A percentile compares a stretch with the other conserved stretches of the same genome.
phyloP scores from a whole-genome alignment of 441 rosid genomes.

The Erodium trifolium region DNA sequence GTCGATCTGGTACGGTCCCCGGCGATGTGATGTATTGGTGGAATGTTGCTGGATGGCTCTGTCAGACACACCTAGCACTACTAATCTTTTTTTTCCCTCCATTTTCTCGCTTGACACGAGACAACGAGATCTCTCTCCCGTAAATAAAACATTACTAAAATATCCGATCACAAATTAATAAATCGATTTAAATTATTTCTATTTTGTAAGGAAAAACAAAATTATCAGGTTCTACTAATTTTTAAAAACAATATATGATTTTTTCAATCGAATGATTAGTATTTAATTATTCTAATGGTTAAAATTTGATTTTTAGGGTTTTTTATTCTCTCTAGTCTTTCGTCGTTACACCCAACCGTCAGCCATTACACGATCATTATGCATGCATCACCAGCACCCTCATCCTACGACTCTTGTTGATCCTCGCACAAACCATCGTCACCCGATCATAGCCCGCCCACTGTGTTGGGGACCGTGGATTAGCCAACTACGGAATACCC shows the following conservation, averaged over 20 bases:
- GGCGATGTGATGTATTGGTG: neutral
- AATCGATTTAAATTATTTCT: neutral
- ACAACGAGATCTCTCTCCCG: neutral
- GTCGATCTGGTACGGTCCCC: neutral
- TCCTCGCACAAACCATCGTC: too few species aligned
- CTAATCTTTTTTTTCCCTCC: slow-evolving; percentile 19
- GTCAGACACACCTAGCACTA: slow-evolving; percentile 26
- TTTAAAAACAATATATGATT: neutral
- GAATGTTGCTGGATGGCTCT: slow-evolving; percentile 15
- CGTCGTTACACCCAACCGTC: too few species aligned
- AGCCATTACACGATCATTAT: too few species aligned
- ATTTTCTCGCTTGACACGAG: slow-evolving; percentile 11
- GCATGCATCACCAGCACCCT: too few species aligned
- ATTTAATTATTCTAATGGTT: too few species aligned
- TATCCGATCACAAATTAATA: neutral
- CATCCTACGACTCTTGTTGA: too few species aligned
- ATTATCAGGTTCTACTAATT: neutral
- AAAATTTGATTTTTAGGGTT: too few species aligned
- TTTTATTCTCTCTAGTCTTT: too few species aligned
- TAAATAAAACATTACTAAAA: neutral
- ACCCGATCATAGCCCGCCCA: too few species aligned
- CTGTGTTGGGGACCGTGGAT: too few species aligned
- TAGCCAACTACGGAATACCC: too few species aligned
- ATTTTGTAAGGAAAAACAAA: neutral
- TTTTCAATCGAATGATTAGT: neutral